Base-by-base conservation (phyloP, 78 protist genomes). In the Creolimax fragrantissima region DNA sequence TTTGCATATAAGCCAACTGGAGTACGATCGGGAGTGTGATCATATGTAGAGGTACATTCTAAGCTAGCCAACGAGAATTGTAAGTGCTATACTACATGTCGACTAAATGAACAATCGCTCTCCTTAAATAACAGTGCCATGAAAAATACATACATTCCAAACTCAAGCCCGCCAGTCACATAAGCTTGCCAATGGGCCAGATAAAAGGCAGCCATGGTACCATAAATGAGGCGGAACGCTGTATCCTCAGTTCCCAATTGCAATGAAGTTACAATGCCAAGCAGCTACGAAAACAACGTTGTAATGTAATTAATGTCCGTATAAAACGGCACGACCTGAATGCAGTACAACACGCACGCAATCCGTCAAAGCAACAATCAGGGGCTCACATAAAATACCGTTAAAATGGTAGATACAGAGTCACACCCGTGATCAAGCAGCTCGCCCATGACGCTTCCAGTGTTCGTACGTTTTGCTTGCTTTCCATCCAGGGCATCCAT, bases 401-500 rank as follows among this genome's bases (percentile, higher is more conserved):
- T 45, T 35, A 88, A n/a, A 41, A 88, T 88, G 41, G 86, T 45
- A 44, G 39, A 66, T 24, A 74, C 41, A 17, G 92, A 41, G 45
- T 90, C 92, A 7, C 92, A 83, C 3, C 97, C 96, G 44, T 96
- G 97, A 45, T 96, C 97, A 35, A 94, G 93, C 4, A 96, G 92
- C 91, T 96, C 94, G 2, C 97, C 97, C 3, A 96, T 81, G 11
- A 96, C 95, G 11, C 92, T 44, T 2, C 84, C 24, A 3, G 90
- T 88, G 36, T 43, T 45, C 2, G 97, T 96, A 2, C 95, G 67
- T 32, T 96, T 94, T 2, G 97, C 97, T 42, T 96, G 97, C 47
- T 95, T 93, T 39, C 97, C 97, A 36, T 96, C 97, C 3, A 93
- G 24, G 42, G 90, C 88, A 45, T 95, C 97, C 7, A 95, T 42